Evolutionary conservation across 116 monocot genomes (phyloP), one percentile per base, ranked within the genome.

Genomic region (Papilionanthe hybrid): DNA sequence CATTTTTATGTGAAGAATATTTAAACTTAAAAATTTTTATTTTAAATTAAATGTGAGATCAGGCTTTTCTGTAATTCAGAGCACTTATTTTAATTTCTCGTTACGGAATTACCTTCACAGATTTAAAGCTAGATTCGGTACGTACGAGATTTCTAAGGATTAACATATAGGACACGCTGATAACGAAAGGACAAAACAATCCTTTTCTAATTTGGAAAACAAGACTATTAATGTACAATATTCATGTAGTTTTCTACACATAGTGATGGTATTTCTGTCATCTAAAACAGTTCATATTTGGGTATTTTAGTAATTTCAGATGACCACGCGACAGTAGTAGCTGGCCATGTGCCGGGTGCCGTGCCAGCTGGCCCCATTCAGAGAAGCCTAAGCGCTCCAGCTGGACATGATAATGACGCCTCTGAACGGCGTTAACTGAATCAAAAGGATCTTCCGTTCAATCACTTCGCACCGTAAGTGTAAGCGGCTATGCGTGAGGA

Each of bases 311-410:
- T 69, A 77, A 83, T 77, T 6, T 1, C 4, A 1, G 23, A 10
- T 49, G n/a, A 75, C 53, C 56, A 0, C 65, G 53, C 32, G 86
- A 89, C 86, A 84, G 78, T 55, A 78, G 49, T 80, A 88, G 88
- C 88, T 91, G 88, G 76, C 88, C 88, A 88, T 86, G 88, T 88
- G 91, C 86, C 43, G 60, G 76, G 71, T 65, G 58, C 86, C 32
- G 20, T 78, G 86, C 83, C 86, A 91, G 88, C 91, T 91, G 86
- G 91, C 84, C 86, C 82, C 84, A 81, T 85, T 79, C 81, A 84
- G 88, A 76, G 86, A 88, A 88, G 88, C 87, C 91, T 84, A 84
- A 57, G 85, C 85, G 42, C 55, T 37, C 82, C 85, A 88, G 83
- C 88, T 84, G 77, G 84, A 79, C 90, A 72, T n/a, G 42, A 41